A percentile compares a stretch with the other conserved stretches of the same genome.
phyloP scores from a whole-genome alignment of 2,329 filamentous ascomycete genomes.

The Epichloe brachyelytri region DNA sequence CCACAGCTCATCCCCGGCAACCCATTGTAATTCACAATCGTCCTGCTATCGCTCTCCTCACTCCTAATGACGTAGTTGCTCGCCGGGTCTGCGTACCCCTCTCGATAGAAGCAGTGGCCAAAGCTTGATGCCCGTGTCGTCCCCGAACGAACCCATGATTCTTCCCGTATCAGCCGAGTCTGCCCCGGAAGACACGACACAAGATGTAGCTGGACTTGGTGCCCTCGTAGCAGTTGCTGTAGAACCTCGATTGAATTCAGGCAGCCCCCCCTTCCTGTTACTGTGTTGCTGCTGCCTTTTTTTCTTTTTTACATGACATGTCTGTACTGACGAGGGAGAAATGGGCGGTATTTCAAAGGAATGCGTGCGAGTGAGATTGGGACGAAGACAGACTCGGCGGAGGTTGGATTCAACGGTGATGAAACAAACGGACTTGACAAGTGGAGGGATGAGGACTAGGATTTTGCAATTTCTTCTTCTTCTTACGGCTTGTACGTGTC shows the following conservation, averaged over 20 bases:
- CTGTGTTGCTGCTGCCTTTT: too few species aligned
- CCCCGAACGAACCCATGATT: slow-evolving; percentile 27
- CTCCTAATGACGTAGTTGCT: slow-evolving; percentile 60
- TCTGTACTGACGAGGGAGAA: neutral
- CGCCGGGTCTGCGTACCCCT: slow-evolving; percentile 40
- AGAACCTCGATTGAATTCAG: slow-evolving; percentile 17
- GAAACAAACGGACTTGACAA: too few species aligned
- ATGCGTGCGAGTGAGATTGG: too few species aligned
- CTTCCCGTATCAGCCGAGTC: slow-evolving; percentile 13
- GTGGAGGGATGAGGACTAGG: too few species aligned
- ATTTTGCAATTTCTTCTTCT: too few species aligned
- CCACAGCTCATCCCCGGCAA: slow-evolving; percentile 35
- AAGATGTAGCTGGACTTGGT: slow-evolving; percentile 26
- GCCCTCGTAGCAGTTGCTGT: slow-evolving; percentile 36
- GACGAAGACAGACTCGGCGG: too few species aligned
- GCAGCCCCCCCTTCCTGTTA: too few species aligned
- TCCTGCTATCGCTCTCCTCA: slow-evolving; percentile 44
- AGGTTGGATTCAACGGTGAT: too few species aligned
- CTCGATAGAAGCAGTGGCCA: slow-evolving; percentile 45
- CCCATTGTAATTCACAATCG: slow-evolving; percentile 57
- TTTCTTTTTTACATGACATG: neutral
- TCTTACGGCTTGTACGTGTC: too few species aligned
- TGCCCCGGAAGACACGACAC: slow-evolving; percentile 40
- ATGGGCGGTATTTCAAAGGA: too few species aligned
- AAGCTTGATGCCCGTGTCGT: slow-evolving; percentile 32